Evolutionary conservation across 306 rosid genomes (phyloP).

Genomic region (Fragaria iinumae): DNA sequence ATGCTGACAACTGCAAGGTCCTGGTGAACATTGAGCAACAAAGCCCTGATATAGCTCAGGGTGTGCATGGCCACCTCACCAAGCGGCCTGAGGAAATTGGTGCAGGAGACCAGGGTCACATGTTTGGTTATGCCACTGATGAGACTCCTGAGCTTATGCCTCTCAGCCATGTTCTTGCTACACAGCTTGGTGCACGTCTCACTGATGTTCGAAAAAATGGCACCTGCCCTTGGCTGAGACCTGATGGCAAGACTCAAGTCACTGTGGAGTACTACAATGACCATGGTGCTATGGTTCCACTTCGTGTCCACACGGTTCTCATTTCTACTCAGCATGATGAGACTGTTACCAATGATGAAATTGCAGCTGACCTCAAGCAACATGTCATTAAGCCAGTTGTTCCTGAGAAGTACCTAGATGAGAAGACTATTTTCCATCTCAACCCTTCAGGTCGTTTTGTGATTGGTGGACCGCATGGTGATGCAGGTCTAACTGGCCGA

Average conservation of each 20-base stretch:
- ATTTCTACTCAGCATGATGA: constrained; percentile 70
- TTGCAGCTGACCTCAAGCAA: constrained; percentile 60
- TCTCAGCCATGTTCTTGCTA: constrained; percentile 65
- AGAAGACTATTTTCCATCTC: constrained; percentile 63
- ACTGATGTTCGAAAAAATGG: constrained; percentile 58
- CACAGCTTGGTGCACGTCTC: constrained; percentile 61
- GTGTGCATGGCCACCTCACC: constrained; percentile 61
- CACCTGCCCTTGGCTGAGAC: constrained; percentile 63
- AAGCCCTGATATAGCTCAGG: constrained; percentile 63
- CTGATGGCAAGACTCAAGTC: constrained; percentile 67
- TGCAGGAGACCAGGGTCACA: constrained; percentile 68
- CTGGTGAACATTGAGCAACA: constrained; percentile 56
- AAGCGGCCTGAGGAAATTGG: constrained; percentile 62
- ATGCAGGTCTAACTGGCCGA: constrained; percentile 64
- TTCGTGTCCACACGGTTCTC: constrained; percentile 60
- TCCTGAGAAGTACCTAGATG: constrained; percentile 63
- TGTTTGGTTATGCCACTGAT: constrained; percentile 68
- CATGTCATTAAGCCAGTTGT: constrained; percentile 60
- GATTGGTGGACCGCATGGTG: constrained; percentile 71
- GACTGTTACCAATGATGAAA: constrained; percentile 60
- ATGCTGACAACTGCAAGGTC: constrained; percentile 61
- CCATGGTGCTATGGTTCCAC: constrained; percentile 57
- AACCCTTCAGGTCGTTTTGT: constrained; percentile 69
- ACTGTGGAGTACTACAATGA: constrained; percentile 61
- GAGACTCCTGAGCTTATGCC: constrained; percentile 70